Conservation (phyloP, 2,329 filamentous ascomycete genomes). For the Zymoseptoria brevis region DNA sequence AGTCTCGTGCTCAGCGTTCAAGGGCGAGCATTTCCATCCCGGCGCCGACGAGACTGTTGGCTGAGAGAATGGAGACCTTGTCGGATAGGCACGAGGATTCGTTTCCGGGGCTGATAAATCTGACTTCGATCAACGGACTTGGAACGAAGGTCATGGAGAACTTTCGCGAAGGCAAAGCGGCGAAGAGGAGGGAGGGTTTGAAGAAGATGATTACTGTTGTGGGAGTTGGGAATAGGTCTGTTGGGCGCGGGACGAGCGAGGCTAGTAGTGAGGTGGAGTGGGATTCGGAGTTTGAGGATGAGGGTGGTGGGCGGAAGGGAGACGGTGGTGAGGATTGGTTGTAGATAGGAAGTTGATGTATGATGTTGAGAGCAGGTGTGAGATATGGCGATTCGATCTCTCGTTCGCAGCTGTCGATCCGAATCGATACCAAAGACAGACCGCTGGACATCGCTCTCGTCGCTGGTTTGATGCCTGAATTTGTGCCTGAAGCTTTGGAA, state of each 20-base stretch:
- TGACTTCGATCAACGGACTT: background rate
- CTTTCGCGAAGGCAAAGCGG: conserved; percentile 19
- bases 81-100: background rate
- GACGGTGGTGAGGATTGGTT: background rate
- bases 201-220: conserved; percentile 28
- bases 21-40: background rate
- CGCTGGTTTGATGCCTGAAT: no score
- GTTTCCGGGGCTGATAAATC: background rate
- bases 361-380: background rate
- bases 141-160: conserved; percentile 12
- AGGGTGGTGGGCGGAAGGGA: background rate
- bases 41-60: conserved; percentile 15
- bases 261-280: background rate
- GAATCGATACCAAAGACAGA: no score
- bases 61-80: conserved; percentile 10
- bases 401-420: no score
- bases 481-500: no score
- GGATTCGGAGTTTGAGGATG: background rate
- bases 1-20: conserved; percentile 5
- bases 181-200: conserved; percentile 26
- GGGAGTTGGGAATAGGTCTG: conserved; percentile 3
- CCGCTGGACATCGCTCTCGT: no score
- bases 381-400: no score
- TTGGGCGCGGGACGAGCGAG: conserved; percentile 1
- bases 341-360: background rate